Percentiles rank a stretch among this genome's conserved stretches.
phyloP scores from a whole-genome alignment of 148 eudicot species.

The Amaranthus cruentus region DNA sequence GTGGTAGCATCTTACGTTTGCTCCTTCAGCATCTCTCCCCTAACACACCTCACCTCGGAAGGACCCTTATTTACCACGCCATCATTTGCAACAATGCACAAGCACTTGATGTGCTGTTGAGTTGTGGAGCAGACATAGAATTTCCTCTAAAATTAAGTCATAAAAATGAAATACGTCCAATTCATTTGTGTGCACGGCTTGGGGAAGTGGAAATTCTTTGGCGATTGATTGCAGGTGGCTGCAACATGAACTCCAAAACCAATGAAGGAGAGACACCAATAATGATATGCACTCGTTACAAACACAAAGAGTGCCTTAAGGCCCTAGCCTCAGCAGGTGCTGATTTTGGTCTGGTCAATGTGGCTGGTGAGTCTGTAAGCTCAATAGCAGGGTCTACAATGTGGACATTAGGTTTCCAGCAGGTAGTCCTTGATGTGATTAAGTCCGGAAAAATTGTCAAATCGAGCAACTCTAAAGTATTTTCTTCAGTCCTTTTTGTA shows the following conservation, averaged over 20 bases:
- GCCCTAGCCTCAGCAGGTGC: conserved; percentile 51
- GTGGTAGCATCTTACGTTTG: conserved; percentile 43
- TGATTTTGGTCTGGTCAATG: conserved; percentile 52
- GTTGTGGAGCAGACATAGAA: conserved; percentile 45
- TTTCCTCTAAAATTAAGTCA: conserved; percentile 34
- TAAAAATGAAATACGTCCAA: conserved; percentile 31
- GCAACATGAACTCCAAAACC: conserved; percentile 42
- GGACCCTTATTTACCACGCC: conserved; percentile 63
- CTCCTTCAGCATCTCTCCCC: conserved; percentile 50
- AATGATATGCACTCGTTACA: conserved; percentile 51
- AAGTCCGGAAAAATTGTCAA: conserved; percentile 37
- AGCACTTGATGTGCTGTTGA: conserved; percentile 42
- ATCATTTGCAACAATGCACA: conserved; percentile 49
- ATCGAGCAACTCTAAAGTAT: conserved; percentile 40
- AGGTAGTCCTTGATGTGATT: conserved; percentile 46
- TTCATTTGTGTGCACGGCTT: conserved; percentile 53
- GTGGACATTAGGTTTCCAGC: conserved; percentile 55
- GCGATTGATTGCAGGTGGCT: conserved; percentile 38
- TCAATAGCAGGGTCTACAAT: conserved; percentile 39
- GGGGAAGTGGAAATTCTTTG: conserved; percentile 36
- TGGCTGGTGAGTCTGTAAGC: conserved; percentile 30
- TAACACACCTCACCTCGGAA: conserved; percentile 50
- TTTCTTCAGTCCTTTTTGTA: conserved; percentile 42
- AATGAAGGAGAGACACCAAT: conserved; percentile 48
- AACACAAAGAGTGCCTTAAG: conserved; percentile 52